A percentile compares a stretch with the other conserved stretches of the same genome.
phyloP scores from a whole-genome alignment of 352 stramenopile genomes.

The Phytopythium sindhum region DNA sequence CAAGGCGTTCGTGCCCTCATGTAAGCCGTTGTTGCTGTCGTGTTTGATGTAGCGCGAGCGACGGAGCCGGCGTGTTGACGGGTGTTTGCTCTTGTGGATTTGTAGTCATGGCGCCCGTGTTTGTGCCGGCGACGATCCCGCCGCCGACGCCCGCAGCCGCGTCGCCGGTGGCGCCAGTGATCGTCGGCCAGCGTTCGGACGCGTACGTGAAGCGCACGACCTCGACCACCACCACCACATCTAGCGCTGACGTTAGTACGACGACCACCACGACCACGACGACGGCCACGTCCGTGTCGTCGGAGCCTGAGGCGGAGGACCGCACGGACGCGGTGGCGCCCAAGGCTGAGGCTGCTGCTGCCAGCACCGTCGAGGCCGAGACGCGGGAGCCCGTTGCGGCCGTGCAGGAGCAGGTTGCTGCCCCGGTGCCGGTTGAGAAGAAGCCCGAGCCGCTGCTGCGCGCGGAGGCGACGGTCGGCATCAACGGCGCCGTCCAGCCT shows the following conservation, averaged over 20 bases:
- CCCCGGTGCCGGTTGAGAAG: neutral
- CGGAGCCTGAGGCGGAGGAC: constrained; percentile 38
- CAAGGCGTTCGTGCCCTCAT: constrained; percentile 56
- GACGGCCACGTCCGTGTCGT: constrained; percentile 24
- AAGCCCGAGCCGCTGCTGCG: constrained; percentile 2
- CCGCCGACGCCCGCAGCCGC: constrained; percentile 21
- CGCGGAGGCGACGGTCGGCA: constrained; percentile 7
- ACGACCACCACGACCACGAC: constrained; percentile 5
- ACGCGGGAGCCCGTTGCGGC: constrained; percentile 23
- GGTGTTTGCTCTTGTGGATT: neutral
- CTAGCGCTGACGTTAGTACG: constrained; percentile 2
- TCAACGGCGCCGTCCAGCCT: constrained; percentile 9
- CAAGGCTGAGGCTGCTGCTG: constrained; percentile 2
- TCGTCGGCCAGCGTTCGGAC: constrained; percentile 8
- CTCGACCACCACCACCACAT: constrained; percentile 9
- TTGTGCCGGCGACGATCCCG: constrained; percentile 23
- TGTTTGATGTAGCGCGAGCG: neutral
- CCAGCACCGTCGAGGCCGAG: constrained; percentile 10
- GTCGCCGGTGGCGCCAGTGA: constrained; percentile 13
- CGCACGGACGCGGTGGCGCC: constrained; percentile 8
- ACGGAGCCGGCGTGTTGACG: neutral
- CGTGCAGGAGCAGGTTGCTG: constrained; percentile 1
- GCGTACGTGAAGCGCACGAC: constrained; percentile 14
- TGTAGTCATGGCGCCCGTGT: constrained; percentile 31
- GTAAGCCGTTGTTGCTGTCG: constrained; percentile 17